Evolutionary conservation across 768 basidiomycete genomes (phyloP).

Genomic region (Phanerochaete carnosa): DNA sequence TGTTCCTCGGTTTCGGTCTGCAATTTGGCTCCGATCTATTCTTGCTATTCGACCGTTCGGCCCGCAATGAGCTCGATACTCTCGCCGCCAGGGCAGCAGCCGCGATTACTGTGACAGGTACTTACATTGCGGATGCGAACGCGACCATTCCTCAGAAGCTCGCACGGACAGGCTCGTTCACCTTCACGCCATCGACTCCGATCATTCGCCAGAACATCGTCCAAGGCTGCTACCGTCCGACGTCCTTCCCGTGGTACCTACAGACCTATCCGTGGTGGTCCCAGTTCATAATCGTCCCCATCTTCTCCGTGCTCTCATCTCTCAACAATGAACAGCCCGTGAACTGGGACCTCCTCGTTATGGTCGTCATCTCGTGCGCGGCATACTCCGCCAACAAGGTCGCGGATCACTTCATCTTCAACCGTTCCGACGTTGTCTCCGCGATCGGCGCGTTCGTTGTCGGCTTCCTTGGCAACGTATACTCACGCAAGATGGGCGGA

Average conservation of each 20-base stretch:
- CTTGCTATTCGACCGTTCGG: slow-evolving; percentile 61
- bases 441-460: slow-evolving; percentile 84
- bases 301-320: slow-evolving; percentile 69
- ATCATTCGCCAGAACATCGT: slow-evolving; percentile 45
- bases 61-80: slow-evolving; percentile 49
- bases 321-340: slow-evolving; percentile 78
- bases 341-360: slow-evolving; percentile 70
- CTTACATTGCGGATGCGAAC: slow-evolving; percentile 57
- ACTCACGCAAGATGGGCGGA: slow-evolving; percentile 78
- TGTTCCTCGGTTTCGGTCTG: slow-evolving; percentile 81
- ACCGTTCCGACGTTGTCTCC: slow-evolving; percentile 79
- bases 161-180: slow-evolving; percentile 45
- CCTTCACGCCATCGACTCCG: slow-evolving; percentile 63
- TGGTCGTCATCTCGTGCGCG: slow-evolving; percentile 81
- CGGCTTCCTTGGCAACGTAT: slow-evolving; percentile 74
- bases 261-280: slow-evolving; percentile 81
- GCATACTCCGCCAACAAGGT: slow-evolving; percentile 78
- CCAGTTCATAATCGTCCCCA: slow-evolving; percentile 70
- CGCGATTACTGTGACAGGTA: slow-evolving; percentile 55
- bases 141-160: slow-evolving; percentile 16
- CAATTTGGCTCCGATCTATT: slow-evolving; percentile 83
- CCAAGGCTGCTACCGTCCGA: slow-evolving; percentile 69
- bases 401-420: slow-evolving; percentile 83
- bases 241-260: slow-evolving; percentile 69
- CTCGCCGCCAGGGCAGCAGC: slow-evolving; percentile 50